phyloP scores from a whole-genome alignment of 805 yeast genomes.

The Candida sphagnicola region DNA sequence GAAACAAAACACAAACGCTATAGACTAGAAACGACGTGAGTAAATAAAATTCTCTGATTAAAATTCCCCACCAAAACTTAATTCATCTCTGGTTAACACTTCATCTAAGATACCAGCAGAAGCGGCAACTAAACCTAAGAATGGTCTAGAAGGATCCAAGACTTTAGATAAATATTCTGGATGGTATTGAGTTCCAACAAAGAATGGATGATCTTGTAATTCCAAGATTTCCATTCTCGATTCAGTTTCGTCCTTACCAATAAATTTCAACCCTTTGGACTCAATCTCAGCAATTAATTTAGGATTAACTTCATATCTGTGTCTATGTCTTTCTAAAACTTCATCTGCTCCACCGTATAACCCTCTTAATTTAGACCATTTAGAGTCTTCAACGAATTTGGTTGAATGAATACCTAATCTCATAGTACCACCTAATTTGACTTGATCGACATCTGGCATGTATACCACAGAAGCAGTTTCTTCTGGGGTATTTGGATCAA shows the following conservation, averaged over 20 bases:
- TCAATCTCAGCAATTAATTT: conserved; percentile 68
- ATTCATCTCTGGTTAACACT: conserved; percentile 46
- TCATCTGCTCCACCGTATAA: conserved; percentile 68
- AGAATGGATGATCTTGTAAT: conserved; percentile 82
- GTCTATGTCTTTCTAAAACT: conserved; percentile 95
- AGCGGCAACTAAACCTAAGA: conserved; percentile 95
- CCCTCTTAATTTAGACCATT: conserved; percentile 67
- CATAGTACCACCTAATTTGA: conserved; percentile 98
- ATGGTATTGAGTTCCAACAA: conserved; percentile 94
- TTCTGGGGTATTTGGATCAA: conserved; percentile 58
- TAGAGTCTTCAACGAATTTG: conserved; percentile 63
- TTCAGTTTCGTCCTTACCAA: conserved; percentile 88
- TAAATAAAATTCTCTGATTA: too few species aligned
- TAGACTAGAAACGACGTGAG: not conserved
- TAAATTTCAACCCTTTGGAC: conserved; percentile 74
- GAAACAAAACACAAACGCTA: not conserved
- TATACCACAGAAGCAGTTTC: conserved; percentile 77
- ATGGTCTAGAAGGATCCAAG: conserved; percentile 93
- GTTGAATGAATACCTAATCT: conserved; percentile 94
- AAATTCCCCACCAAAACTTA: conserved; percentile 42
- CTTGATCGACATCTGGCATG: conserved; percentile 98
- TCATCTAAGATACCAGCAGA: conserved; percentile 77
- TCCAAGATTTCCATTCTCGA: conserved; percentile 94
- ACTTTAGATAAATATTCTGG: conserved; percentile 98
- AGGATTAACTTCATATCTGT: conserved; percentile 96